Evolutionary conservation across 352 stramenopile genomes (phyloP).

Genomic region (Phytophthora constricta): DNA sequence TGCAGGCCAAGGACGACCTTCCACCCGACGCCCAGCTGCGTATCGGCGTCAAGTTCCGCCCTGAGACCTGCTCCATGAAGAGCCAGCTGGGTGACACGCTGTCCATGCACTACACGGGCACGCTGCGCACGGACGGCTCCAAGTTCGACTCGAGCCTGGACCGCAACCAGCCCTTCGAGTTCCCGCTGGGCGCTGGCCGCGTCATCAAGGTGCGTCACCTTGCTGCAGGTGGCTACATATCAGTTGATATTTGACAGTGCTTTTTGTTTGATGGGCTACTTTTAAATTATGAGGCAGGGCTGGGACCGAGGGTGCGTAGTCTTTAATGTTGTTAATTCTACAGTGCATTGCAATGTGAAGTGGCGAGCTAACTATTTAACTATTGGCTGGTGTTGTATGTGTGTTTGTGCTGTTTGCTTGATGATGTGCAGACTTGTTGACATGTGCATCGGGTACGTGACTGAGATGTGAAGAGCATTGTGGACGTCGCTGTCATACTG

Average conservation of each 20-base stretch:
- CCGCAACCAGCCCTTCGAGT: conserved; percentile 93
- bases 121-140: conserved; percentile 94
- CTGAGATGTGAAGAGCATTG: neutral
- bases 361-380: no score
- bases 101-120: conserved; percentile 97
- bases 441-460: conserved; percentile 87
- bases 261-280: conserved; percentile 14
- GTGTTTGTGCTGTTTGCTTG: conserved; percentile 8
- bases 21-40: conserved; percentile 69
- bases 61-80: conserved; percentile 73
- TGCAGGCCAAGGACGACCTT: conserved; percentile 77
- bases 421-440: conserved; percentile 62
- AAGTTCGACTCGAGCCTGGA: conserved; percentile 98
- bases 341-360: neutral
- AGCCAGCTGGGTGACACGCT: conserved; percentile 88
- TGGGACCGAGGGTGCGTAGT: conserved; percentile 84
- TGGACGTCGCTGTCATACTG: neutral
- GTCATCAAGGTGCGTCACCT: conserved; percentile 92
- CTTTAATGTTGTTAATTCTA: conserved; percentile 4
- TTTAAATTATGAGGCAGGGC: no score
- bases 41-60: conserved; percentile 83
- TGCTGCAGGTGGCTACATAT: neutral
- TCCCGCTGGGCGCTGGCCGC: conserved; percentile 93
- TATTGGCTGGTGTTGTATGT: no score
- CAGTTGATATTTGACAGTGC: conserved; percentile 6